Evolutionary conservation across 352 stramenopile species (phyloP).

Genomic region (Peronosclerospora sorghi): DNA sequence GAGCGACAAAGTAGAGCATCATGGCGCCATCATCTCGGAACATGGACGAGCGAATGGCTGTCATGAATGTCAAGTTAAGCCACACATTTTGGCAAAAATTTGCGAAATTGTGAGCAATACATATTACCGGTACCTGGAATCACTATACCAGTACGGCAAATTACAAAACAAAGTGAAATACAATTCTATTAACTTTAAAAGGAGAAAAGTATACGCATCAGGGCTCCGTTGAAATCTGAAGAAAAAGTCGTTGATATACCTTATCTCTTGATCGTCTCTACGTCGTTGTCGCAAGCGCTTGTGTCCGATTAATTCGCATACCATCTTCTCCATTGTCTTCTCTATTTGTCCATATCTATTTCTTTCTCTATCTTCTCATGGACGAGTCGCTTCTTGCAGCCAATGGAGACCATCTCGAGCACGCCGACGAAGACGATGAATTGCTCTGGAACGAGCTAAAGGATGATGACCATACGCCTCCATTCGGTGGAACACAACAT

Average conservation of each 20-base stretch:
- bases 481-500: slow-evolving; percentile 9
- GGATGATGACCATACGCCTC: slow-evolving; percentile 30
- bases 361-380: slow-evolving; percentile 18
- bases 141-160: too few species aligned
- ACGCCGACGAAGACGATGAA: slow-evolving; percentile 50
- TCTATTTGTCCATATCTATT: slow-evolving; percentile 1
- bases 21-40: not conserved
- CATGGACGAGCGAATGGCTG: not conserved
- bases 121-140: too few species aligned
- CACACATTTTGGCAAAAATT: not conserved
- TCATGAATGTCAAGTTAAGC: too few species aligned
- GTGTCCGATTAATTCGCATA: not conserved
- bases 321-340: slow-evolving; percentile 3
- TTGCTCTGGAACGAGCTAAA: slow-evolving; percentile 74
- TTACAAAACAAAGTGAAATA: too few species aligned
- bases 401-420: slow-evolving; percentile 18
- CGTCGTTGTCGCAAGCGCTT: not conserved
- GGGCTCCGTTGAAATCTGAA: too few species aligned
- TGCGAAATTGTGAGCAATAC: too few species aligned
- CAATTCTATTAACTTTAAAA: too few species aligned
- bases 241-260: slow-evolving; percentile 1
- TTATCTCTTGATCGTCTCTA: not conserved
- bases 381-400: slow-evolving; percentile 51
- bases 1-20: slow-evolving; percentile 20
- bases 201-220: too few species aligned